Conservation (phyloP, 2,329 filamentous ascomycete genomes). For the Fusarium robinianum region DNA sequence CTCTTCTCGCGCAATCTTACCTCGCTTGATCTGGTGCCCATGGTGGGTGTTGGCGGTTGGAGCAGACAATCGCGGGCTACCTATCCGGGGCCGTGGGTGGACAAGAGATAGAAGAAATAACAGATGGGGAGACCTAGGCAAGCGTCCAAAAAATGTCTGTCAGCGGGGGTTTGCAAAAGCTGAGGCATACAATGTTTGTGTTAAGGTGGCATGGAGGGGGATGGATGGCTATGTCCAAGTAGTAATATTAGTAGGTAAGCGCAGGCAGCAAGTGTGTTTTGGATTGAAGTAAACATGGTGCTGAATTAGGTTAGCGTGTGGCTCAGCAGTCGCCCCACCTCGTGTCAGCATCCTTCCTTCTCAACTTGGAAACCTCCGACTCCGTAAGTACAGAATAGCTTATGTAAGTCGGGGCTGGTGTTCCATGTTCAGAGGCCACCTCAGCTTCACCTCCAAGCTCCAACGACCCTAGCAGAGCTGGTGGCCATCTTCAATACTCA, state of each 20-base stretch:
- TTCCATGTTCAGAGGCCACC: conserved; percentile 40
- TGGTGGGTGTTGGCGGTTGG: conserved; percentile 17
- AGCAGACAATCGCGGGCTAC: no score
- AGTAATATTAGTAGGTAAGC: no score
- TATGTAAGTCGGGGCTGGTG: conserved; percentile 28
- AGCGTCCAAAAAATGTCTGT: conserved; percentile 8
- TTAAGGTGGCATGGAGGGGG: conserved; percentile 26
- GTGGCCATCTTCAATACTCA: conserved; percentile 3
- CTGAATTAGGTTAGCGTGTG: conserved; percentile 34
- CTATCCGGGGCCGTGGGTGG: no score
- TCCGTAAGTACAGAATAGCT: conserved; percentile 9
- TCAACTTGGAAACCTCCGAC: background rate
- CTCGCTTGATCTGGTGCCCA: conserved; percentile 37
- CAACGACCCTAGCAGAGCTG: conserved; percentile 5
- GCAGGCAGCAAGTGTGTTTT: conserved; percentile 32
- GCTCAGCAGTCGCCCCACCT: conserved; percentile 5
- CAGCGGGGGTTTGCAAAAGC: conserved; percentile 11
- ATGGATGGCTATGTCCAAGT: no score
- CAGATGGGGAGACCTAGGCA: conserved; percentile 4
- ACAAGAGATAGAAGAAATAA: background rate
- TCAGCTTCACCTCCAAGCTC: conserved; percentile 40
- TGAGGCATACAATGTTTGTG: conserved; percentile 10
- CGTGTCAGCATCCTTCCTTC: background rate
- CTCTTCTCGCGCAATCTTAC: conserved; percentile 30
- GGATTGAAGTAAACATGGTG: conserved; percentile 40